Percentiles rank a stretch among this genome's conserved stretches.
These are phyloP conservation scores for Pyrenopolyporus hunteri DNA, from an alignment of 495 filamentous ascomycete genomes.

Conservation along the genomic window DNA sequence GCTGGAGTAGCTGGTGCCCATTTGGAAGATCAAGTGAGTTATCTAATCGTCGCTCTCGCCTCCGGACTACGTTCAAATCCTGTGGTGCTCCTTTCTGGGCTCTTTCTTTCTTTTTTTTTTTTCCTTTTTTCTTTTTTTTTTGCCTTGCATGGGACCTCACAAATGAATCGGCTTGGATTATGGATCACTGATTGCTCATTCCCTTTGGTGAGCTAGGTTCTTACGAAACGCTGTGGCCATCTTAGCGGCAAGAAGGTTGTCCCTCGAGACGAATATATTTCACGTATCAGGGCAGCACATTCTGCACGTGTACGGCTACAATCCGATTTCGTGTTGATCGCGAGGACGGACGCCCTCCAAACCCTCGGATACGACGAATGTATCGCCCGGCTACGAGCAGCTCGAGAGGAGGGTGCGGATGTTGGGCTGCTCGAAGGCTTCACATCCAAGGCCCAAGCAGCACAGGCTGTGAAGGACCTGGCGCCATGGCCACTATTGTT, in stretches of 20 bases:
- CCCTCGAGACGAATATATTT: constrained; percentile 57
- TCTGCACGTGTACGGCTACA: constrained; percentile 47
- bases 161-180: not conserved
- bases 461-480: constrained; percentile 59
- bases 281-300: constrained; percentile 61
- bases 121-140: not conserved
- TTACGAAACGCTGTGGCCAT: constrained; percentile 68
- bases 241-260: constrained; percentile 67
- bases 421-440: constrained; percentile 70
- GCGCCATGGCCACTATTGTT: constrained; percentile 64
- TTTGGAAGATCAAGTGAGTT: constrained; percentile 70
- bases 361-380: constrained; percentile 63
- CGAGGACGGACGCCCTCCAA: constrained; percentile 67
- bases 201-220: constrained; percentile 8
- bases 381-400: constrained; percentile 46
- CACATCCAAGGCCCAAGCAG: constrained; percentile 60
- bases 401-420: constrained; percentile 65
- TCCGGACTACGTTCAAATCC: too few relatives aligned
- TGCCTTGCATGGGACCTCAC: not conserved
- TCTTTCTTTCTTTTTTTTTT: not conserved
- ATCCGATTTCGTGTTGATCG: constrained; percentile 67
- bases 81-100: too few relatives aligned
- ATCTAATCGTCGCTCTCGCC: not conserved
- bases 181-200: not conserved
- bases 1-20: constrained; percentile 71